Base-by-base conservation (phyloP, 2,329 filamentous ascomycete genomes). In the Saccharata proteae region DNA sequence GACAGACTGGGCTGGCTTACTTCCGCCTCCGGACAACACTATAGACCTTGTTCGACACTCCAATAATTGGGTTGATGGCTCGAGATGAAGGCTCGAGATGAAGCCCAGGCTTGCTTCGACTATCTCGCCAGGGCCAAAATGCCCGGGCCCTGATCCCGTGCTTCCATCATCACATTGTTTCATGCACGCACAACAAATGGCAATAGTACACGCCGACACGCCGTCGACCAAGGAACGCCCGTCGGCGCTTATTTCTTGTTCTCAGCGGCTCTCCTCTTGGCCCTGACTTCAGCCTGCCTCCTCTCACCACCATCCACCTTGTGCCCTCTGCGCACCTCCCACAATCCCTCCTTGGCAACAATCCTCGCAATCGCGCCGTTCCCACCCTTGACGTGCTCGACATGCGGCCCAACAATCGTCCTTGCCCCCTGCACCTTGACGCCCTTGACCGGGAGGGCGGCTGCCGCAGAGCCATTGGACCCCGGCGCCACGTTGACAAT, bases 281-380 rank as follows among this genome's bases (percentile, higher is more conserved):
- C 84, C 46, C 82, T 70, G 31, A 94, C 77, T 62, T 93, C 79
- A 11, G 80, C 81, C 55, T 72, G 76, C 58, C 90, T 74, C 55
- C 90, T 77, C 67, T 98, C 90, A 67, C 90, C 90, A 50, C 90
- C 90, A 58, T 96, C 86, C 43, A 98, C 77, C 76, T 96, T 96
- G 49, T 75, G 74, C 16, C 90, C 88, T 47, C 77, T 71, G 52
- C 71, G 77, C 47, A 85, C 68, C 64, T 96, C 88, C 90, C 88
- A 96, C 65, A 96, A 79, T 7, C 88, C 85, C 55, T 94, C 86
- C 35, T 77, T 74, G 14, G 82, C 69, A 40, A 67, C 65, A 43
- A 96, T 67, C 30, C 67, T 64, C 8, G 77, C 81, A 6, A 73
- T 75, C 23, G 63, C 60, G 1, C 72, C 69, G 36, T 61, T 55